Percentiles rank a stretch among this genome's conserved stretches.
Conservation (phyloP, 140 eudicot species). For the Cichorium intybus region DNA sequence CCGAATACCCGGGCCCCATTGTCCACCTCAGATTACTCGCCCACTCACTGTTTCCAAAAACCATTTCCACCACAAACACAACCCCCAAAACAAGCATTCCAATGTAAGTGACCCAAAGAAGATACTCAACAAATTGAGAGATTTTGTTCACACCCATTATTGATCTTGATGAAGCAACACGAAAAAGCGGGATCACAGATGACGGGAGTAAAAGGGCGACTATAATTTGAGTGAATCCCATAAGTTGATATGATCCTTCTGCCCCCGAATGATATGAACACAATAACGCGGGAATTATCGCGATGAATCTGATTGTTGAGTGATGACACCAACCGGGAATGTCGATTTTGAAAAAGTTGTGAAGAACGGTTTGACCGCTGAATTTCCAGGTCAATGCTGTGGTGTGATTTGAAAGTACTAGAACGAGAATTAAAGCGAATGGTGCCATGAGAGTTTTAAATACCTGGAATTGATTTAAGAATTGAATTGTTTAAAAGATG, state of each 20-base stretch:
- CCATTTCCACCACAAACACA: conserved; percentile 69
- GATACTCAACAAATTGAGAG: conserved; percentile 57
- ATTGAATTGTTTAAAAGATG: background rate
- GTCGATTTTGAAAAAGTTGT: conserved; percentile 57
- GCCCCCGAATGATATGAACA: conserved; percentile 71
- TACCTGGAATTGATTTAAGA: conserved; percentile 41
- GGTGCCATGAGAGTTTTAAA: conserved; percentile 61
- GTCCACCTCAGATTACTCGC: conserved; percentile 71
- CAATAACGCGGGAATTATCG: conserved; percentile 64
- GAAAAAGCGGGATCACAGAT: conserved; percentile 81
- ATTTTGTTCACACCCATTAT: conserved; percentile 71
- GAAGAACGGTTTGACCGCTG: conserved; percentile 59
- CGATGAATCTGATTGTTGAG: conserved; percentile 63
- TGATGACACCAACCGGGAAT: conserved; percentile 92
- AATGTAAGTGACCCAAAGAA: conserved; percentile 47
- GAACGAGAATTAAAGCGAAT: conserved; percentile 54
- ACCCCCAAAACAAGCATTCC: conserved; percentile 69
- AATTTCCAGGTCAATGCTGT: conserved; percentile 69
- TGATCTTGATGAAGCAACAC: conserved; percentile 70
- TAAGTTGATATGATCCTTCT: conserved; percentile 85
- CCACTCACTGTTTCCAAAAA: conserved; percentile 89
- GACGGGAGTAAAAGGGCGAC: conserved; percentile 89
- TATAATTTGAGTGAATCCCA: conserved; percentile 62
- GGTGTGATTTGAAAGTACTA: conserved; percentile 65
- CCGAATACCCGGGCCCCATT: conserved; percentile 42